phyloP scores from a whole-genome alignment of 2,329 filamentous ascomycete species.

The Seiridium unicorne region DNA sequence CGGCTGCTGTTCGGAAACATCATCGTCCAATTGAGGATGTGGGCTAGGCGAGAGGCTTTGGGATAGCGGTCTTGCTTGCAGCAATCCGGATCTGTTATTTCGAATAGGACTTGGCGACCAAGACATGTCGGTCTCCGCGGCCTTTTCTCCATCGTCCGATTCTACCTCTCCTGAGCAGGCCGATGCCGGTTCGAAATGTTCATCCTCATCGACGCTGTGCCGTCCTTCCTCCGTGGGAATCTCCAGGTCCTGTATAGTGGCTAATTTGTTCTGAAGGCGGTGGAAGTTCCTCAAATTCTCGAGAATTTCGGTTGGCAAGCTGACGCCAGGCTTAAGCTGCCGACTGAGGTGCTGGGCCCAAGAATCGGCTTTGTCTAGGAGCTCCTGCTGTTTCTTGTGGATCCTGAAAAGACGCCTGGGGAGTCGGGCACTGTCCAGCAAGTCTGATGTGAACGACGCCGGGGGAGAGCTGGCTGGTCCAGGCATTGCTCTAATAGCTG shows the following conservation, averaged over 20 bases:
- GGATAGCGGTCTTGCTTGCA: background rate
- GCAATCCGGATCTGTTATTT: background rate
- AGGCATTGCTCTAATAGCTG: background rate
- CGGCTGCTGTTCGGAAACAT: background rate
- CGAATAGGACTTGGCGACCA: background rate
- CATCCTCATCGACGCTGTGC: background rate
- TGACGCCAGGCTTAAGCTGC: constrained; percentile 21
- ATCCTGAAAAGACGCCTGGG: constrained; percentile 40
- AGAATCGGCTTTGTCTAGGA: constrained; percentile 44
- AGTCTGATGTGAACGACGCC: constrained; percentile 15
- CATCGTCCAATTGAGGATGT: background rate
- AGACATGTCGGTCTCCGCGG: background rate
- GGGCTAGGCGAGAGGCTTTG: background rate
- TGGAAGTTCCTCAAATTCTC: constrained; percentile 21
- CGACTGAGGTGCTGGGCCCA: constrained; percentile 27
- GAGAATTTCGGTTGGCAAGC: constrained; percentile 31
- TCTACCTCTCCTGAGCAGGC: background rate
- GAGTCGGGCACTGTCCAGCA: constrained; percentile 32
- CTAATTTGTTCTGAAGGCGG: constrained; percentile 10
- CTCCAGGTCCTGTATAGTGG: background rate
- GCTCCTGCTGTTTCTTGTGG: constrained; percentile 43
- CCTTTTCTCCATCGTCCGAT: background rate
- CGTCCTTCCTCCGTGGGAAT: background rate
- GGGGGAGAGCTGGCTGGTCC: constrained; percentile 10
- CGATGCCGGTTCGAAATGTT: background rate